Evolutionary conservation across 2,329 filamentous ascomycete genomes (phyloP).

Genomic region (Grosmannia clavigera): DNA sequence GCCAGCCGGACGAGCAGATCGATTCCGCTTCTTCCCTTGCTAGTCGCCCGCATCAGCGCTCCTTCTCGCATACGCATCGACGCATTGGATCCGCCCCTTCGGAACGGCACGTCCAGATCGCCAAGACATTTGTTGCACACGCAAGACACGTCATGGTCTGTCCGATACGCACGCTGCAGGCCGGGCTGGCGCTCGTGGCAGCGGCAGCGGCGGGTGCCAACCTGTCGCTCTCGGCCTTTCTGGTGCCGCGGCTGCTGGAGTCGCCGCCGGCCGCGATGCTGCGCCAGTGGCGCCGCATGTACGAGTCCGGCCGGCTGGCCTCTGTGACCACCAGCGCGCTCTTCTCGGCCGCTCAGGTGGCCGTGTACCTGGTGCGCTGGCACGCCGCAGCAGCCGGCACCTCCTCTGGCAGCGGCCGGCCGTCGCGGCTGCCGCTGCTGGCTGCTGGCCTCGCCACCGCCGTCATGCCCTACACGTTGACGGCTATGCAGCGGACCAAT

Average conservation of each 20-base stretch:
- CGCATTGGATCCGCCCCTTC: no score
- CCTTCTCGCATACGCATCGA: no score
- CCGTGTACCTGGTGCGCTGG: slow-evolving; percentile 19
- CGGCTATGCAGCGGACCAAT: slow-evolving; percentile 34
- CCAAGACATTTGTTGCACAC: no score
- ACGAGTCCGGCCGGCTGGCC: slow-evolving; percentile 24
- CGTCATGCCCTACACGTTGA: slow-evolving; percentile 39
- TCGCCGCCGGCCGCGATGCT: slow-evolving; percentile 42
- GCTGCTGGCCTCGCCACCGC: slow-evolving; percentile 32
- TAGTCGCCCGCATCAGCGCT: no score
- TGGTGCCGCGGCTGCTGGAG: slow-evolving; percentile 40
- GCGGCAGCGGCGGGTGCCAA: slow-evolving; percentile 28
- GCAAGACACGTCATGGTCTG: no score
- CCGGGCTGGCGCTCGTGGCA: slow-evolving; percentile 35
- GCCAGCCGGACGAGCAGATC: no score
- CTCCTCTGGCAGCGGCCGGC: no score
- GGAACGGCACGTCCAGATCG: no score
- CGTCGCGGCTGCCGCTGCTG: slow-evolving; percentile 25
- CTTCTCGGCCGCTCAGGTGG: slow-evolving; percentile 28
- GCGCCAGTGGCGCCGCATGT: slow-evolving; percentile 38
- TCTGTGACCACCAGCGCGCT: slow-evolving; percentile 27
- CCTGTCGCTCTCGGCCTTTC: slow-evolving; percentile 27
- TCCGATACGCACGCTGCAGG: background rate
- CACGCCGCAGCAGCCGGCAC: no score
- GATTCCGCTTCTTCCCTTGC: no score